A percentile compares a stretch with the other conserved stretches of the same genome.
These are phyloP conservation scores for Dactylella cylindrospora DNA, from an alignment of 2,329 filamentous ascomycete genomes.

Conservation along the genomic window DNA sequence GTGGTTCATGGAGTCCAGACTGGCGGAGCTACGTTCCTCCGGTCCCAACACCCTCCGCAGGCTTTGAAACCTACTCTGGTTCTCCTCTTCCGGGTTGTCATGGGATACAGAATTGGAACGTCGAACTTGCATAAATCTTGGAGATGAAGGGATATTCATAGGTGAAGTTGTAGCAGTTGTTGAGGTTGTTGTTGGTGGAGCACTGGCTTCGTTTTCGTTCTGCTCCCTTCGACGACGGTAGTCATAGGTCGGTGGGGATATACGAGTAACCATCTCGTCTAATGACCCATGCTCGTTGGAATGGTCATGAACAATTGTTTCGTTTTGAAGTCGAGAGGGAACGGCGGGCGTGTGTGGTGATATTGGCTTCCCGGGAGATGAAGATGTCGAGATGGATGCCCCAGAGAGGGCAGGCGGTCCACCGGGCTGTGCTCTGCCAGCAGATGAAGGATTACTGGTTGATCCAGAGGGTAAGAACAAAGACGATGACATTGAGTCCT, in stretches of 20 bases:
- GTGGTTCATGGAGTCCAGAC: conserved; percentile 45
- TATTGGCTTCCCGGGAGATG: conserved; percentile 84
- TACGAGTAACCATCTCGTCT: conserved; percentile 29
- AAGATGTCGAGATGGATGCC: conserved; percentile 77
- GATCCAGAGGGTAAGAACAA: conserved; percentile 67
- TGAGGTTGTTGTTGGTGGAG: conserved; percentile 16
- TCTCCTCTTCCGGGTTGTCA: conserved; percentile 23
- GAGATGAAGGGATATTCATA: conserved; percentile 49
- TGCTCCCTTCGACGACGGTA: conserved; percentile 26
- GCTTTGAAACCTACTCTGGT: conserved; percentile 36
- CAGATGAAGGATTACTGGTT: conserved; percentile 46
- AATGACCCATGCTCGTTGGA: conserved; percentile 22
- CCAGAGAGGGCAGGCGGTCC: conserved; percentile 63
- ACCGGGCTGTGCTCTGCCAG: conserved; percentile 64
- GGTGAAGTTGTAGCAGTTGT: conserved; percentile 47
- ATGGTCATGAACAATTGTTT: conserved; percentile 36
- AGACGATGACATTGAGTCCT: conserved; percentile 90
- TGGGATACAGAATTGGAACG: conserved; percentile 48
- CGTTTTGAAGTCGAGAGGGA: conserved; percentile 69
- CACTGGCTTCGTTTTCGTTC: conserved; percentile 9
- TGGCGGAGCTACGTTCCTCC: conserved; percentile 43
- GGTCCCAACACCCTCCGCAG: conserved; percentile 37
- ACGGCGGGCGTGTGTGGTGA: conserved; percentile 92
- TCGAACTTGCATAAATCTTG: conserved; percentile 45
- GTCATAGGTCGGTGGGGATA: conserved; percentile 15